Evolutionary conservation across 2,329 filamentous ascomycete genomes (phyloP), one percentile per base, ranked within the genome.

Genomic region (Diplocarpon rosae): DNA sequence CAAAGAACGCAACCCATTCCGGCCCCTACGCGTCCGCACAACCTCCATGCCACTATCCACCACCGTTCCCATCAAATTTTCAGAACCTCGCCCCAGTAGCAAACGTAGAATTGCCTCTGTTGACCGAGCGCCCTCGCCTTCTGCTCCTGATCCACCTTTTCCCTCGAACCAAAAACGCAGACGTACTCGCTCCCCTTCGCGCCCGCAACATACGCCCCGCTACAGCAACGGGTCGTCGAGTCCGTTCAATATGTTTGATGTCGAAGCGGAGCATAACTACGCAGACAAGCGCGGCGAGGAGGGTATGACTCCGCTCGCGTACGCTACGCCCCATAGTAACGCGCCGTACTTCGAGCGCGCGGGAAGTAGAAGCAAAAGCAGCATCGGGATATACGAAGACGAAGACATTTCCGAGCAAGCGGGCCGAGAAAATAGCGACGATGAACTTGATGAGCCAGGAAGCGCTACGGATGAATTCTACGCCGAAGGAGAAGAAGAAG

Each of bases 321-420:
- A 88, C 56, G 81, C 82, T 2, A 89, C 84, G 0, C 84, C 84
- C 0, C 71, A 81, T 58, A 87, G 82, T 56, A 80, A 78, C 49
- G 74, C 69, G 3, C 69, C 75, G 2, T 62, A 58, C 39, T 45
- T 56, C 3, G 56, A 57, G 29, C 45, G 42, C n/a, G 38, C 34
- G n/a, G 16, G 35, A 3, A 38, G 46, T 20, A 45, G 11, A 32
- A 14, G 34, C 7, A 24, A 24, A 24, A 24, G 20, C 20, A 24
- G 20, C 5, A 52, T 55, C 13, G 34, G 42, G 10, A 49, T 52
- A 10, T 52, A 45, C 17, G 49, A 54, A 31, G 52, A 56, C 32
- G 45, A 45, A 12, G 20, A 24, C 20, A 24, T 4, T 24, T 24
- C 20, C 20, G 20, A 24, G 7, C 4, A 7, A 24, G 20, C 20